Evolutionary conservation across 1,139 yeast species (phyloP).

Genomic region (Candida sp.): DNA sequence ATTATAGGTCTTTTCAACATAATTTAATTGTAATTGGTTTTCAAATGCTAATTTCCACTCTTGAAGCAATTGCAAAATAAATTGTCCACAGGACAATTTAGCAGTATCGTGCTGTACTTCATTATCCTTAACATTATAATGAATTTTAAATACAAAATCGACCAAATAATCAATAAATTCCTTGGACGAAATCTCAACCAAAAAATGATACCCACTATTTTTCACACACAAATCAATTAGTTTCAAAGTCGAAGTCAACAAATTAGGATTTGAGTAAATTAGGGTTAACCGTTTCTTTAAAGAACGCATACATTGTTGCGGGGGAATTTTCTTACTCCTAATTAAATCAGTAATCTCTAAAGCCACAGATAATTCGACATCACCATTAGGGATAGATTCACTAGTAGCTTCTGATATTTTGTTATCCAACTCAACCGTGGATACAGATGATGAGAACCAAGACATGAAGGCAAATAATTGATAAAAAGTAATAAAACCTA

Average conservation of each 20-base stretch:
- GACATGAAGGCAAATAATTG: constrained; percentile 45
- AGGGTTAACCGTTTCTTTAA: constrained; percentile 70
- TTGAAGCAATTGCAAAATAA: constrained; percentile 64
- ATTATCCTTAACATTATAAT: constrained; percentile 30
- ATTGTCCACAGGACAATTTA: constrained; percentile 54
- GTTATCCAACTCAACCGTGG: constrained; percentile 53
- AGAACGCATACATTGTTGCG: constrained; percentile 82
- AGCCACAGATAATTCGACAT: constrained; percentile 74
- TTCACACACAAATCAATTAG: constrained; percentile 85
- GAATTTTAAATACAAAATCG: constrained; percentile 34
- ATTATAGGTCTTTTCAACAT: constrained; percentile 61
- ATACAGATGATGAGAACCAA: constrained; percentile 50
- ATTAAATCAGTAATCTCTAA: constrained; percentile 88
- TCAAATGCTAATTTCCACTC: constrained; percentile 77
- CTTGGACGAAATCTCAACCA: constrained; percentile 74
- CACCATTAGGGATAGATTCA: constrained; percentile 89
- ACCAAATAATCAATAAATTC: constrained; percentile 82
- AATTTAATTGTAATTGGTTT: constrained; percentile 62
- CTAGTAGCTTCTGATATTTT: constrained; percentile 79
- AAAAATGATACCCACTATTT: constrained; percentile 87
- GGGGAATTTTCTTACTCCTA: constrained; percentile 76
- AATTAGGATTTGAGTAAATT: constrained; percentile 67
- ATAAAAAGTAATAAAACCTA: too few species aligned
- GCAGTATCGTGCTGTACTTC: constrained; percentile 34
- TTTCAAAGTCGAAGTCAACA: constrained; percentile 70